phyloP scores from a whole-genome alignment of 73 alveolate species.

The Symbiodinium pilosum region DNA sequence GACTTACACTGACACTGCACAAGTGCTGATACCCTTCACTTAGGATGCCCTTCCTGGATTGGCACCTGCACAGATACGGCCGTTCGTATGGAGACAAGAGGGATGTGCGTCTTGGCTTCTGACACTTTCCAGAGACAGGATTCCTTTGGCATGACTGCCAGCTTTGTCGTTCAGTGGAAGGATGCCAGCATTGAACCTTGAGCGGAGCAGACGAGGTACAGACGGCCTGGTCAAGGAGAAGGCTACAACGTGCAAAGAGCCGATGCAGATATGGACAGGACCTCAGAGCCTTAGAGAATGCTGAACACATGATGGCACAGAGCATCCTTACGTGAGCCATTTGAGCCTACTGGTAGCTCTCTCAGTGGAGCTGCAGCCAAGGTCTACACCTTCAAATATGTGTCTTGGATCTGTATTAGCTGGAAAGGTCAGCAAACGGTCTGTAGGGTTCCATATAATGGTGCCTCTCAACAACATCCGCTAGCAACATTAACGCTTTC shows the following conservation, averaged over 20 bases:
- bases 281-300: too few relatives aligned
- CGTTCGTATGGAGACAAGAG: conserved; percentile 89
- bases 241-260: conserved; percentile 76
- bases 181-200: too few relatives aligned
- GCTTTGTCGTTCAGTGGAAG: neutral
- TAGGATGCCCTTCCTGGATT: conserved; percentile 76
- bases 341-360: too few relatives aligned
- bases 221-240: conserved; percentile 42
- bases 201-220: conserved; percentile 2
- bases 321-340: neutral
- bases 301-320: neutral
- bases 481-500: too few relatives aligned
- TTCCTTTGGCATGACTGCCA: neutral
- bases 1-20: too few relatives aligned
- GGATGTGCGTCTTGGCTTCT: conserved; percentile 32
- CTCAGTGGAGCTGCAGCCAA: neutral
- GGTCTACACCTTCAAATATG: conserved; percentile 82
- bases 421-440: too few relatives aligned
- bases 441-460: too few relatives aligned
- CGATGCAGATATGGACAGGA: conserved; percentile 75
- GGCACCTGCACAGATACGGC: conserved; percentile 85
- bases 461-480: too few relatives aligned
- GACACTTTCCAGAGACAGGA: too few relatives aligned
- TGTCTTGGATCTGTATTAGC: neutral
- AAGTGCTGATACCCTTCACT: neutral